Evolutionary conservation across 1,284 basidiomycete species (phyloP), one percentile per base, ranked within the genome.

Genomic region (Golubevia sp.): DNA sequence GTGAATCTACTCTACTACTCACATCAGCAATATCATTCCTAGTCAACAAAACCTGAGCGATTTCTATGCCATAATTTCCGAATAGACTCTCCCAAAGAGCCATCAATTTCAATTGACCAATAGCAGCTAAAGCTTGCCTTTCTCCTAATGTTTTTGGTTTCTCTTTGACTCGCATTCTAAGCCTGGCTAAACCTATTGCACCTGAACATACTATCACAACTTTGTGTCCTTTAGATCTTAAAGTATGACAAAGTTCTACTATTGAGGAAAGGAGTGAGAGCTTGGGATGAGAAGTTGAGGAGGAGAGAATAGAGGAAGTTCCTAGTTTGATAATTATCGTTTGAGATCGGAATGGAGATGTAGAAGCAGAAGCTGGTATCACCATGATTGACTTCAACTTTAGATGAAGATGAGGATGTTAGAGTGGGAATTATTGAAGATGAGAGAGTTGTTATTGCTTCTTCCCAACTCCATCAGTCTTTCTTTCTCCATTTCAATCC

Each of bases 81-180:
- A 99, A 99, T 51, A 99, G 86, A 78, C 94, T 95, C 82, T 99
- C 97, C 92, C 93, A 99, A 1, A 99, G 86, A 0, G 94, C 94
- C 67, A 99, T 98, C 24, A 99, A 88, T 62, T 95, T 87, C 6
- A 96, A 92, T 86, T 99, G 97, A 0, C 97, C 96, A 57, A 99
- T 93, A 0, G 96, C 96, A 27, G 96, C 96, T 49, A 99, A 86
- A 5, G 96, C 96, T 87, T 98, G 95, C 84, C 96, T 95, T 61
- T 93, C 92, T 2, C 92, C 90, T 15, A 99, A 85, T 60, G 88
- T 90, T 76, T 95, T 96, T 1, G 94, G 93, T 64, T 88, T 87
- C 61, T 88, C 89, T 18, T 90, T 88, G 69, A 97, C 86, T 34
- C 90, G 88, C 96, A 99, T 99, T 51, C 94, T 88, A 77, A 94